These are phyloP conservation scores for Kodamaea ohmeri DNA, from an alignment of 1,139 yeast genomes.

Conservation along the genomic window DNA sequence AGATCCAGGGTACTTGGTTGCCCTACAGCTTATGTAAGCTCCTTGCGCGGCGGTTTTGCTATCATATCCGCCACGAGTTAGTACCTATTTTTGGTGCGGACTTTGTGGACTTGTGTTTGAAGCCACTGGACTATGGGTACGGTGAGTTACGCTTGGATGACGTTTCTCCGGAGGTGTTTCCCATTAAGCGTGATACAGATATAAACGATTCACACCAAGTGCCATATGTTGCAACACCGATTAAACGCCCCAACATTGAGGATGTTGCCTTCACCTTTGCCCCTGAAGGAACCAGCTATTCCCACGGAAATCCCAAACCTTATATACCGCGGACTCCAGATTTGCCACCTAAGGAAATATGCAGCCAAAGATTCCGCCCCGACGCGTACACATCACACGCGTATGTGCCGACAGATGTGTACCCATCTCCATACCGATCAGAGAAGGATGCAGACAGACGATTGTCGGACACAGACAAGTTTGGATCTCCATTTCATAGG, in stretches of 20 bases:
- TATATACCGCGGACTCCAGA: constrained; percentile 3
- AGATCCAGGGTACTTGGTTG: constrained; percentile 95
- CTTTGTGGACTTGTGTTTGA: constrained; percentile 69
- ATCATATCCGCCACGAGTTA: constrained; percentile 68
- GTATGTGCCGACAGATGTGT: background rate
- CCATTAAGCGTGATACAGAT: too few relatives aligned
- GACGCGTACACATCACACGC: background rate
- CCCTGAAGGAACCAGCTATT: background rate
- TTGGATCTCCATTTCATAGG: too few relatives aligned
- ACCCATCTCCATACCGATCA: background rate
- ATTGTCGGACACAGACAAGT: too few relatives aligned
- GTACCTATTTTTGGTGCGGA: constrained; percentile 77
- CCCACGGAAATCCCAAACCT: background rate
- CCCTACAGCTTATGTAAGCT: constrained; percentile 68
- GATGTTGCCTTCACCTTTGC: background rate
- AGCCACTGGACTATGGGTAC: constrained; percentile 64
- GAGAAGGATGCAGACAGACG: too few relatives aligned
- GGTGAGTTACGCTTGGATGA: constrained; percentile 56
- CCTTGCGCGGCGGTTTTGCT: constrained; percentile 75
- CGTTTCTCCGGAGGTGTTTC: constrained; percentile 5
- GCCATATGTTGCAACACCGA: too few relatives aligned
- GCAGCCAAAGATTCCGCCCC: constrained; percentile 1
- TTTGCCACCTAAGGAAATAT: constrained; percentile 1
- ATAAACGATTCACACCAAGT: too few relatives aligned
- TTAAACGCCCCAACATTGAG: background rate